Evolutionary conservation across 2,329 filamentous ascomycete species (phyloP), one percentile per base, ranked within the genome.

Genomic region (Colletotrichum plurivorum): DNA sequence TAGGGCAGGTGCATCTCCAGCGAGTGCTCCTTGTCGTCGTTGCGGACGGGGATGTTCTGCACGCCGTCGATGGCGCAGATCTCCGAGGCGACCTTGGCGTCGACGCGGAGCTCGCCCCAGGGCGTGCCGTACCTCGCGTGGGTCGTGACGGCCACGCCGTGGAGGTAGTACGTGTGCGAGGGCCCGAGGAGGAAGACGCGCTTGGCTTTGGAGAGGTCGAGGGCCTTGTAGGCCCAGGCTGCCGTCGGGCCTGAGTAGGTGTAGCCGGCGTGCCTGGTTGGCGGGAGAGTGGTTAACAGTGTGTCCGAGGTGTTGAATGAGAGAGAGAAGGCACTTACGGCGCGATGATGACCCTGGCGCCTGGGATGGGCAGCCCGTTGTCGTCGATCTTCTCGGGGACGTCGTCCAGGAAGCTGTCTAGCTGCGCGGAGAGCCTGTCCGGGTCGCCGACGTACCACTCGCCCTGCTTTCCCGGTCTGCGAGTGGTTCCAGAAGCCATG

Each of bases 1-100:
- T 97, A 98, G 0, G 96, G 95, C 9, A 98, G 86, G 74, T 99
- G 96, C 92, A 99, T 97, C 83, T 99, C 96, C 2, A 98, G 87
- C 59, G 94, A 97, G 81, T 99, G 96, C 80, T 99, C 96, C 5
- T 88, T 87, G 71, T 94, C 88, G 76, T 99, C 96, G 6, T 90
- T 84, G 4, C 83, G 75, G 18, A 79, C 81, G 2, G 87, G 89
- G 84, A 98, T 96, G 60, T 86, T 83, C 18, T 86, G 81, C 77
- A 93, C 82, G n/a, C 83, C 84, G 51, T 73, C 73, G 10, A 78
- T 78, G 9, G 36, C 15, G 22, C 71, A 65, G 73, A 84, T 78
- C 1, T 61, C 56, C 45, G 83, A 74, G 0, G 89, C 84, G 1
- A 87, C 85, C 5, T 83, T 81, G 8, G 77, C 82, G 77, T 97